phyloP scores from a whole-genome alignment of 345 rosid genomes.

The Gossypium rotundifolium region DNA sequence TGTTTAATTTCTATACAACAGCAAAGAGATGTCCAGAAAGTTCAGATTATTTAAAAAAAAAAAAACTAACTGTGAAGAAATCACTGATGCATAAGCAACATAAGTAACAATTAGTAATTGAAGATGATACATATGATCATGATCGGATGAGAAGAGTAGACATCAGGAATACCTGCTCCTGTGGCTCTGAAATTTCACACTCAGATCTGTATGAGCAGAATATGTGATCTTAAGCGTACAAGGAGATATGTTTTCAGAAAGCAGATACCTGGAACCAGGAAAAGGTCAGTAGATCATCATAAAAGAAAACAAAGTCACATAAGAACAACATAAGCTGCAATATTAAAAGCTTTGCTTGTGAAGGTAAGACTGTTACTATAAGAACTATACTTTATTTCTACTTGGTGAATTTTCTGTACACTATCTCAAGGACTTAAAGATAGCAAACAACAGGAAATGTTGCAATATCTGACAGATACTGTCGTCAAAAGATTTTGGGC shows the following conservation, averaged over 20 bases:
- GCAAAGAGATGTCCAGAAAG: not conserved
- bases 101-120: not conserved
- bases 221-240: slow-evolving; percentile 91
- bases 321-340: not conserved
- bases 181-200: slow-evolving; percentile 96
- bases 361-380: not conserved
- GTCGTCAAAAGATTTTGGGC: slow-evolving; percentile 6
- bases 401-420: not conserved
- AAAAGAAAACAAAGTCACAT: not conserved
- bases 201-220: slow-evolving; percentile 98
- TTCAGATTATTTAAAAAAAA: not conserved
- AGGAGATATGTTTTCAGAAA: slow-evolving; percentile 62
- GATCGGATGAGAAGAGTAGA: not conserved
- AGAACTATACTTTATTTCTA: slow-evolving; percentile 2
- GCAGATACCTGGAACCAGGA: slow-evolving; percentile 63
- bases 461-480: not conserved
- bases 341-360: not conserved
- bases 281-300: slow-evolving; percentile 9
- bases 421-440: slow-evolving; percentile 2
- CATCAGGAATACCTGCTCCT: slow-evolving; percentile 69
- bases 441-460: not conserved
- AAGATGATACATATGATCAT: not conserved
- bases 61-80: not conserved
- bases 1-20: not conserved
- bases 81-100: not conserved